These are phyloP conservation scores for Nicotiana attenuata DNA, from an alignment of 257 asterid genomes.

Conservation along the genomic window DNA sequence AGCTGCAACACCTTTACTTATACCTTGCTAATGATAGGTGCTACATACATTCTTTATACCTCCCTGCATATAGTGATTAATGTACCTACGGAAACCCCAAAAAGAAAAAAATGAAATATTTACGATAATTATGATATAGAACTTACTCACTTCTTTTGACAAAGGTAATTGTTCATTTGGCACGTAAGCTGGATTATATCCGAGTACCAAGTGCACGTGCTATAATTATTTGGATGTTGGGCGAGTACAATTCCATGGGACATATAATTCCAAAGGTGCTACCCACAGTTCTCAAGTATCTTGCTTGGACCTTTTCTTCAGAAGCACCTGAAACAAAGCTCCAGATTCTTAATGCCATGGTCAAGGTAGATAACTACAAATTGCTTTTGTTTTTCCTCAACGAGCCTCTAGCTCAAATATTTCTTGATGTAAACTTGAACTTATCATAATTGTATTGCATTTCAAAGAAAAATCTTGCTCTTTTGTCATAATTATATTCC, in stretches of 20 bases:
- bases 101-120: not conserved
- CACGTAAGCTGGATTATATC: conserved; percentile 71
- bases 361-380: conserved; percentile 51
- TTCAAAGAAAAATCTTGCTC: not conserved
- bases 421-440: not conserved
- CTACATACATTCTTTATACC: not conserved
- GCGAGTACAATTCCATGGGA: conserved; percentile 70
- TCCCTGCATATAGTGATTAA: not conserved
- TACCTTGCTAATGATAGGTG: not conserved
- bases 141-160: conserved; percentile 23
- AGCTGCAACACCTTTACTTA: conserved; percentile 3
- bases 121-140: not conserved
- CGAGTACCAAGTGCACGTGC: conserved; percentile 84
- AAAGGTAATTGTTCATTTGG: conserved; percentile 75
- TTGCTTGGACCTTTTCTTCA: conserved; percentile 60
- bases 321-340: conserved; percentile 87
- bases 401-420: not conserved
- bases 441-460: not conserved
- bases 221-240: conserved; percentile 92
- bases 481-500: not conserved
- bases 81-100: not conserved
- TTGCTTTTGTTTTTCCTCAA: conserved; percentile 10
- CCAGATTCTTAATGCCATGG: conserved; percentile 77
- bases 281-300: conserved; percentile 61
- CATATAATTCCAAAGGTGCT: conserved; percentile 53